A percentile compares a stretch with the other conserved stretches of the same genome.
phyloP scores from a whole-genome alignment of 1,139 yeast genomes.

The Eremothecium cymbalariae region DNA sequence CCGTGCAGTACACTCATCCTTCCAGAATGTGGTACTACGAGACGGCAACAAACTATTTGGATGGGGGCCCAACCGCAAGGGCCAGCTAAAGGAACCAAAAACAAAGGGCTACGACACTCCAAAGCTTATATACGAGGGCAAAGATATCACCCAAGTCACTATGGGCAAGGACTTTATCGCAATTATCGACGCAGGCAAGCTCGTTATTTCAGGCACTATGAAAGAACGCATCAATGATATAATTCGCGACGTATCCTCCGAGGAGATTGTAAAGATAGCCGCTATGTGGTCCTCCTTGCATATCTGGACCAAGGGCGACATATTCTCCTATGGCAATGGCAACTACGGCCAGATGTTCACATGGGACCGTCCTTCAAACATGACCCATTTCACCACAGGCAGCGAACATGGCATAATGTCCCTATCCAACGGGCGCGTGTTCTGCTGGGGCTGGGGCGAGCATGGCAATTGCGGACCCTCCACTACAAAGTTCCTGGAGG shows the following conservation, averaged over 20 bases:
- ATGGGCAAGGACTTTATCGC: constrained; percentile 29
- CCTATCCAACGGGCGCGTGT: constrained; percentile 33
- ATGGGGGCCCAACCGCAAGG: constrained; percentile 79
- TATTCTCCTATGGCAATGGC: constrained; percentile 61
- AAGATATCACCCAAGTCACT: constrained; percentile 12
- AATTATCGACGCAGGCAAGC: constrained; percentile 12
- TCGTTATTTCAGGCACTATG: constrained; percentile 20
- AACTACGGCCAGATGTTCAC: constrained; percentile 62
- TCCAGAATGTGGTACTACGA: constrained; percentile 35
- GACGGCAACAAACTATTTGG: constrained; percentile 44
- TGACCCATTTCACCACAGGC: constrained; percentile 45
- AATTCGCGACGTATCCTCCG: constrained; percentile 14
- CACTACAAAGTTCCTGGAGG: neutral
- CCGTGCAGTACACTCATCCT: constrained; percentile 18
- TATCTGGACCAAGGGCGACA: constrained; percentile 25
- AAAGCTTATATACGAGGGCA: constrained; percentile 14
- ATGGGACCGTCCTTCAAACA: constrained; percentile 5
- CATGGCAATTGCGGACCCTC: constrained; percentile 84
- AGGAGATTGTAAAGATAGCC: constrained; percentile 2
- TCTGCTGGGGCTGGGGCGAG: constrained; percentile 98
- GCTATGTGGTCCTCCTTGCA: constrained; percentile 85
- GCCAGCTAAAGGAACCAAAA: constrained; percentile 45
- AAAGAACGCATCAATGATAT: constrained; percentile 14
- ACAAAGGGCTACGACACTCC: constrained; percentile 25
- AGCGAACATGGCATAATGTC: constrained; percentile 76